phyloP scores from a whole-genome alignment of 2,329 filamentous ascomycete genomes.

The Scytalidium lignicola region DNA sequence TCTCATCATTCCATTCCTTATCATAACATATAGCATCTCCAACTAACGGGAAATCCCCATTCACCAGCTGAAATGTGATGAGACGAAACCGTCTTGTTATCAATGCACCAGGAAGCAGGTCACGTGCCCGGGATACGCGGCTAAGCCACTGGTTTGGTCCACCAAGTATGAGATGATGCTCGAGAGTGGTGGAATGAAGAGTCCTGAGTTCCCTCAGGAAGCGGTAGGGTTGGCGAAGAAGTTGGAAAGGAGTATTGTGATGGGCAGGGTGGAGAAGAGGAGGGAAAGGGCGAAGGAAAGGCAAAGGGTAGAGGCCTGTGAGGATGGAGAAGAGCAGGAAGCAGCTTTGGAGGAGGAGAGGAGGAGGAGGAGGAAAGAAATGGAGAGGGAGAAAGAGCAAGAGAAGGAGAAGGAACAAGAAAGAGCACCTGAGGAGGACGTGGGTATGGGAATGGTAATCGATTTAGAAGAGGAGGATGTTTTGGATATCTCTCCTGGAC shows the following conservation, averaged over 20 bases:
- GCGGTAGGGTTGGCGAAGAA: constrained; percentile 5
- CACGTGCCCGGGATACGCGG: constrained; percentile 21
- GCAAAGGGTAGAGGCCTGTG: background rate
- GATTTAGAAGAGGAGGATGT: background rate
- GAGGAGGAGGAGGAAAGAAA: too few relatives aligned
- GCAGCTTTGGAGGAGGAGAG: too few relatives aligned
- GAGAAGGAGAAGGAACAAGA: background rate
- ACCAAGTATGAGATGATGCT: constrained; percentile 26
- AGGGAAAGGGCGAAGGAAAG: background rate
- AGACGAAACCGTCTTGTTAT: constrained; percentile 22
- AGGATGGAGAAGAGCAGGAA: too few relatives aligned
- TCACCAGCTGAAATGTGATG: constrained; percentile 25
- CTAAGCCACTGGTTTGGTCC: constrained; percentile 22
- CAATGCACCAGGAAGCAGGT: constrained; percentile 20
- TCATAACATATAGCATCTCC: background rate
- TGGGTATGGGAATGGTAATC: background rate
- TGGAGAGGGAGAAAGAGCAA: too few relatives aligned
- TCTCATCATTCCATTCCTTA: too few relatives aligned
- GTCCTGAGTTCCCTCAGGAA: constrained; percentile 1
- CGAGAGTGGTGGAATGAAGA: constrained; percentile 1
- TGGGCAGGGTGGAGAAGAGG: constrained; percentile 1
- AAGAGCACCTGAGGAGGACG: background rate
- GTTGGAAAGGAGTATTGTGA: constrained; percentile 1
- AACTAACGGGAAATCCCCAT: constrained; percentile 3
- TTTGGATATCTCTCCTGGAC: background rate